Conservation (phyloP, 2,329 filamentous ascomycete genomes). For the Tolypocladium endophyticum region DNA sequence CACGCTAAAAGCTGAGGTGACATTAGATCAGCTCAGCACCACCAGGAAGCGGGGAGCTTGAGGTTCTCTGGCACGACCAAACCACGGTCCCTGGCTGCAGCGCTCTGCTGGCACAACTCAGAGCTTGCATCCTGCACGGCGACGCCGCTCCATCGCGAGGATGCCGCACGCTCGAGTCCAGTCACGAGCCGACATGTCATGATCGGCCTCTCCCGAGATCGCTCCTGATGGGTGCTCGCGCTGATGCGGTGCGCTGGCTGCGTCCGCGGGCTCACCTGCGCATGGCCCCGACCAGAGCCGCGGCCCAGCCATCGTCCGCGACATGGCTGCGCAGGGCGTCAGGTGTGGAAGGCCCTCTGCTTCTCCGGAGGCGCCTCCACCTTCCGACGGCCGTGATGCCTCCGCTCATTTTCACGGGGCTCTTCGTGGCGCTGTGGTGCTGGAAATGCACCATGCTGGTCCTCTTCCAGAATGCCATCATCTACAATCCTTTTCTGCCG, state of each 20-base stretch:
- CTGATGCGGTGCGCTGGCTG: not conserved
- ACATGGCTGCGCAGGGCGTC: not conserved
- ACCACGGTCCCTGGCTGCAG: not conserved
- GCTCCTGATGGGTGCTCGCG: not conserved
- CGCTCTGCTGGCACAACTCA: not conserved
- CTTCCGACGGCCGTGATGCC: conserved; percentile 41
- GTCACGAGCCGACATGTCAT: conserved; percentile 20
- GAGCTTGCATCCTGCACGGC: conserved; percentile 3
- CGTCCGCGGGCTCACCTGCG: not conserved
- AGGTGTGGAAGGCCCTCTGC: not conserved
- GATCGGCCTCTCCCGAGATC: conserved; percentile 1
- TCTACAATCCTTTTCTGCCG: conserved; percentile 69
- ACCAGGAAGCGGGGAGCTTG: not conserved
- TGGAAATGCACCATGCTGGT: conserved; percentile 67
- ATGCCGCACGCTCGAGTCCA: conserved; percentile 10
- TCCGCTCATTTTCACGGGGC: conserved; percentile 54
- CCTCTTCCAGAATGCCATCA: conserved; percentile 69
- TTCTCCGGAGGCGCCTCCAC: conserved; percentile 15
- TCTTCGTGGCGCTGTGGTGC: conserved; percentile 54
- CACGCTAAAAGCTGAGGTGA: not conserved
- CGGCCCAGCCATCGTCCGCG: not conserved
- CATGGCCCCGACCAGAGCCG: not conserved
- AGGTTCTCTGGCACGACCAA: not conserved
- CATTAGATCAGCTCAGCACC: not conserved
- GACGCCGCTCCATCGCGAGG: conserved; percentile 7